Conservation (phyloP, 2,329 filamentous ascomycete genomes). For the Stenocarpella maydis region DNA sequence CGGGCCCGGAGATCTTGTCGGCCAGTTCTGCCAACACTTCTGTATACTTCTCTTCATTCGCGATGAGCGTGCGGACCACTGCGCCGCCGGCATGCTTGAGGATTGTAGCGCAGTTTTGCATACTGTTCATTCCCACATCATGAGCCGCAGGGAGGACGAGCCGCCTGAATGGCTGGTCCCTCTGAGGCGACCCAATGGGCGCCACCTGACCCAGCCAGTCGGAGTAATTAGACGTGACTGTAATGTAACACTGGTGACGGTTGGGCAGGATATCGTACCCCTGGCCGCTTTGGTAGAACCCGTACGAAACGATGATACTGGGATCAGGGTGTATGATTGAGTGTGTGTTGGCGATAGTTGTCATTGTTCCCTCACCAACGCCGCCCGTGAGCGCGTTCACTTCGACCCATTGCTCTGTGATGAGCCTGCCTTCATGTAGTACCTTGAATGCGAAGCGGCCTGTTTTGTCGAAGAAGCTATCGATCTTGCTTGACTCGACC, state of each 20-base stretch:
- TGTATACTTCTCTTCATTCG: constrained; percentile 37
- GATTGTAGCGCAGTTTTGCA: constrained; percentile 51
- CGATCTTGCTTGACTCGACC: constrained; percentile 53
- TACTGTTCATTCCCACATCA: constrained; percentile 61
- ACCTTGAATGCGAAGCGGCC: constrained; percentile 55
- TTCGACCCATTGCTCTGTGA: constrained; percentile 54
- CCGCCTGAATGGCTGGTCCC: constrained; percentile 50
- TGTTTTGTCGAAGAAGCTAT: constrained; percentile 51
- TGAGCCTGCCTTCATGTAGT: constrained; percentile 47
- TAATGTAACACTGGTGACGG: constrained; percentile 55
- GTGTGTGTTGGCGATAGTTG: constrained; percentile 44
- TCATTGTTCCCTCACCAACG: constrained; percentile 51
- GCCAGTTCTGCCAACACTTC: constrained; percentile 39
- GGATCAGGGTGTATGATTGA: constrained; percentile 43
- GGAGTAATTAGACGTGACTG: constrained; percentile 52
- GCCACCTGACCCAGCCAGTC: constrained; percentile 54
- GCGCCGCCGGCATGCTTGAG: constrained; percentile 48
- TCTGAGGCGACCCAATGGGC: constrained; percentile 48
- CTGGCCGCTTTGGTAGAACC: constrained; percentile 57
- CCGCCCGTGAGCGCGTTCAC: constrained; percentile 56
- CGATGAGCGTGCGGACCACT: constrained; percentile 41
- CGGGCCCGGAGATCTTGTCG: constrained; percentile 40
- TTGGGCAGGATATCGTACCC: constrained; percentile 53
- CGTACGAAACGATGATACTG: constrained; percentile 53
- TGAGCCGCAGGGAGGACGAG: constrained; percentile 56